Percentiles rank a stretch among this genome's conserved stretches.
These are phyloP conservation scores for Cryptosporidium sp. DNA, from an alignment of 169 alveolate genomes.

Conservation along the genomic window DNA sequence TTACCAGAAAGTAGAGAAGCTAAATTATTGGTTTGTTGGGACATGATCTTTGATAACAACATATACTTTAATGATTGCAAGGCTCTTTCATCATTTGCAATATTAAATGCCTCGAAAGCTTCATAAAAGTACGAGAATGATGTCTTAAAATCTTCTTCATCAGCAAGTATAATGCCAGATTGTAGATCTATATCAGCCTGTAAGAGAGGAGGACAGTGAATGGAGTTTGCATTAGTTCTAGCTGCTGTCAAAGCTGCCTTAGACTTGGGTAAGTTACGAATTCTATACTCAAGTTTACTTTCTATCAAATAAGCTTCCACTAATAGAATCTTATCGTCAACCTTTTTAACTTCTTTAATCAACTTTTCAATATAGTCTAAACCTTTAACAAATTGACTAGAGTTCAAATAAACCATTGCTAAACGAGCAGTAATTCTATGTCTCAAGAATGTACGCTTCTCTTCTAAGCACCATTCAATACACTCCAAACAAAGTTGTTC, in stretches of 20 bases:
- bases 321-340: slow-evolving; percentile 93
- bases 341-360: slow-evolving; percentile 90
- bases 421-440: slow-evolving; percentile 92
- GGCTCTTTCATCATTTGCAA: slow-evolving; percentile 86
- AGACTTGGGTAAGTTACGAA: slow-evolving; percentile 91
- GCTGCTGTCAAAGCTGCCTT: slow-evolving; percentile 96
- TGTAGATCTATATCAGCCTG: slow-evolving; percentile 96
- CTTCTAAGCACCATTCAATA: slow-evolving; percentile 92
- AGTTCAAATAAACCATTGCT: slow-evolving; percentile 87
- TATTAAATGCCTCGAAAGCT: slow-evolving; percentile 94
- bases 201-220: slow-evolving; percentile 93
- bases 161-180: slow-evolving; percentile 85
- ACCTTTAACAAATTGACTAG: slow-evolving; percentile 88
- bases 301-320: slow-evolving; percentile 93
- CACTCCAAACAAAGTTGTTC: slow-evolving; percentile 90
- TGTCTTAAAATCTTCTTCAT: slow-evolving; percentile 91
- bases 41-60: slow-evolving; percentile 93
- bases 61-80: slow-evolving; percentile 88
- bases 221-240: slow-evolving; percentile 92
- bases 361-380: slow-evolving; percentile 88
- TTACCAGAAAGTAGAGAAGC: slow-evolving; percentile 84
- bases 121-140: slow-evolving; percentile 97
- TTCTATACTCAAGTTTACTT: slow-evolving; percentile 90
- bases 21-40: slow-evolving; percentile 85
- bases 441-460: slow-evolving; percentile 93